Evolutionary conservation across 768 basidiomycete species (phyloP), one percentile per base, ranked within the genome.

Genomic region (Suillus spraguei): DNA sequence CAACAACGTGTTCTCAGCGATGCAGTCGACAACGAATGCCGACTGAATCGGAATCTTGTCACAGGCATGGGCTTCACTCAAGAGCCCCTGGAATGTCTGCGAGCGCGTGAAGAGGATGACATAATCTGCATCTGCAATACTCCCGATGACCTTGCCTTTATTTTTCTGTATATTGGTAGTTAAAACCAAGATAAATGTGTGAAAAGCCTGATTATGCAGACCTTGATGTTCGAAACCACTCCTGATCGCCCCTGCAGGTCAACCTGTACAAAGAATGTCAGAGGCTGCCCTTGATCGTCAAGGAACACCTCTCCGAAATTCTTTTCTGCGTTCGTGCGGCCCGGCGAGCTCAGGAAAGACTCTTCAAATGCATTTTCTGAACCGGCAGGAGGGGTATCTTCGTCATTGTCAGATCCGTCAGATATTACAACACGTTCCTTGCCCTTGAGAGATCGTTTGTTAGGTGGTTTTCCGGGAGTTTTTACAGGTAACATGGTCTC

Each of bases 181-280:
- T 32, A 41, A 49, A 33, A 47, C 14, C 38, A 42, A 38, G 42
- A 44, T 5, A 22, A 6, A 36, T 32, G 11, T 24, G 11, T 41
- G 11, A 58, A 58, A 41, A 16, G 39, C 33, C 32, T 14, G 11
- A 28, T 54, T 20, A 20, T 36, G 70, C 78, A 63, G 60, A 89
- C 90, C 83, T 88, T 90, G 71, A 92, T 87, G 9, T 78, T 74
- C 52, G 76, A 76, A 28, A 88, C 80, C 33, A 87, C 70, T 0
- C 77, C 72, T 17, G 77, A 74, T 28, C 90, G 80, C 58, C 84
- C 83, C 50, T 81, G 80, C 1, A 88, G 77, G 66, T 88, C 88
- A n/a, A 91, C 78, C 69, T 90, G 88, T 41, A 91, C 86, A 66
- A 85, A 90, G 66, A 91, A 90, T 14, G 76, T 71, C 53, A 87